These are phyloP conservation scores for Xylariomycetidae sp. DNA, from an alignment of 2,329 filamentous ascomycete genomes.

Conservation along the genomic window DNA sequence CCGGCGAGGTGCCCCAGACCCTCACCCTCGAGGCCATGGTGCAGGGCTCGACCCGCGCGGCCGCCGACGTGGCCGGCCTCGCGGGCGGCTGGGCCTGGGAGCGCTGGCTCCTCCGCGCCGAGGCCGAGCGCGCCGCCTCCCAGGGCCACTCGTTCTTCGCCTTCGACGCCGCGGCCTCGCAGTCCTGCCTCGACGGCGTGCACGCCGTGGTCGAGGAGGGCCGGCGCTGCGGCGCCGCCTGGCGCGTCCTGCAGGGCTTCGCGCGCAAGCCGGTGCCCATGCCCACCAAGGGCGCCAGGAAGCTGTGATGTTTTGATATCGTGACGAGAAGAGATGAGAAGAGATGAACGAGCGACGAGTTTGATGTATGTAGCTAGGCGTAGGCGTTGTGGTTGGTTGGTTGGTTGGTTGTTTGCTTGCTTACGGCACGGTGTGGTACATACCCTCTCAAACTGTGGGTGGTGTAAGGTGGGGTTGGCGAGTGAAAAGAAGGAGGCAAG, in stretches of 20 bases:
- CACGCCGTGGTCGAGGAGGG: slow-evolving; percentile 60
- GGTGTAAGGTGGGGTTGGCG: too few species aligned
- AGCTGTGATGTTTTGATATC: too few species aligned
- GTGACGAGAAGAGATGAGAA: too few species aligned
- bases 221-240: slow-evolving; percentile 50
- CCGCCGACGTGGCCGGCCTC: slow-evolving; percentile 71
- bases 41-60: slow-evolving; percentile 62
- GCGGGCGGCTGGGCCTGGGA: slow-evolving; percentile 91
- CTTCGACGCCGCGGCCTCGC: slow-evolving; percentile 47
- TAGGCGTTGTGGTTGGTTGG: too few species aligned
- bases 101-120: slow-evolving; percentile 85
- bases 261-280: slow-evolving; percentile 58
- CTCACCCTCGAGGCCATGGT: slow-evolving; percentile 57
- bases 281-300: too few species aligned
- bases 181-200: slow-evolving; percentile 54
- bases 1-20: slow-evolving; percentile 35
- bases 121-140: slow-evolving; percentile 72
- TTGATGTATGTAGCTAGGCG: too few species aligned
- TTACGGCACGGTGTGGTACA: too few species aligned
- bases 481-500: too few species aligned
- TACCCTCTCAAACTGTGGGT: too few species aligned
- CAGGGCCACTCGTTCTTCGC: slow-evolving; percentile 53
- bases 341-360: too few species aligned
- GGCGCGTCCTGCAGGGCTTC: slow-evolving; percentile 57
- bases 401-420: too few species aligned